Conservation (phyloP, 2,329 filamentous ascomycete genomes). For the Dactylella cylindrospora region DNA sequence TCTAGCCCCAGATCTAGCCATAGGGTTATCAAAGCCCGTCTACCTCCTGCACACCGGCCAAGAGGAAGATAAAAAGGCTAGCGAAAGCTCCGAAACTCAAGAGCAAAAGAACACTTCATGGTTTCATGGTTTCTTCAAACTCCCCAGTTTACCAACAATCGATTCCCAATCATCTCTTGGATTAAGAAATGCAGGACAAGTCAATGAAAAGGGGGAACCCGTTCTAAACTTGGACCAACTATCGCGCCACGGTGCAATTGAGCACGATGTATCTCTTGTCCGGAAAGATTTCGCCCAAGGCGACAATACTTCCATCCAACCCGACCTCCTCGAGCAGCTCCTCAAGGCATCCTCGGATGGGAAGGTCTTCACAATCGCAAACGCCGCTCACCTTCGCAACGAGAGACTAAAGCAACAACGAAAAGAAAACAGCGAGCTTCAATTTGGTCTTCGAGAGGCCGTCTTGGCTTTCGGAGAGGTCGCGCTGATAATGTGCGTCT, state of each 20-base stretch:
- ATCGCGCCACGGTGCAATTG: constrained; percentile 50
- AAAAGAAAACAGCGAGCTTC: constrained; percentile 25
- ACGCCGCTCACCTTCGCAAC: constrained; percentile 41
- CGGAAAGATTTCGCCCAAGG: constrained; percentile 48
- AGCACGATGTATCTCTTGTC: constrained; percentile 52
- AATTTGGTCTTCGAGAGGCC: constrained; percentile 38
- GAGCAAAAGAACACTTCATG: constrained; percentile 9
- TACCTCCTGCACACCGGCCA: constrained; percentile 14
- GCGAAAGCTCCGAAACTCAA: neutral
- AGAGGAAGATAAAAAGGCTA: neutral
- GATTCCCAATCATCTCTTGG: constrained; percentile 20
- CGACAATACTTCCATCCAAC: constrained; percentile 47
- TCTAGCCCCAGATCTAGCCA: constrained; percentile 15
- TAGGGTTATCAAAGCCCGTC: constrained; percentile 19
- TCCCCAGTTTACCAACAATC: constrained; percentile 21
- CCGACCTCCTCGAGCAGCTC: constrained; percentile 48
- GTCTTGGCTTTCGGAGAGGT: constrained; percentile 45
- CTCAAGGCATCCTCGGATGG: constrained; percentile 45
- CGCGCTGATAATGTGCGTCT: constrained; percentile 37
- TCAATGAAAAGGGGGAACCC: constrained; percentile 32
- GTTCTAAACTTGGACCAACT: constrained; percentile 50
- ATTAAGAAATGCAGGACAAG: constrained; percentile 34
- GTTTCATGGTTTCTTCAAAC: constrained; percentile 23
- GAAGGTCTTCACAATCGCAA: constrained; percentile 39
- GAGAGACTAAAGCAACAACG: constrained; percentile 15